phyloP scores from a whole-genome alignment of 73 alveolate species.

The Stentor roeselii region DNA sequence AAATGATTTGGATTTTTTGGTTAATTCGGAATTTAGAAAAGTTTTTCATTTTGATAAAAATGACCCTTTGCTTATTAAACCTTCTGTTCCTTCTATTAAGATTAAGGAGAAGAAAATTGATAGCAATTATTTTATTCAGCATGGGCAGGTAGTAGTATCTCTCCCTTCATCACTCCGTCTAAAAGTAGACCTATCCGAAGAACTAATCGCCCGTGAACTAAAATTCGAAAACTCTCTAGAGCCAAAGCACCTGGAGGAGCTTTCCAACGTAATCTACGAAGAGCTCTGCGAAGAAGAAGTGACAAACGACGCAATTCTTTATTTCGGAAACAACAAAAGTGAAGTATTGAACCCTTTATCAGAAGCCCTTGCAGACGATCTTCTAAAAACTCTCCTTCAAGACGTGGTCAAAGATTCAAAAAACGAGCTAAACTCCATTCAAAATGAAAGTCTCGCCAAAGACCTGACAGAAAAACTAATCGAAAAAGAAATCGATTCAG shows the following conservation, averaged over 20 bases:
- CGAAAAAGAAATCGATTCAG: neutral
- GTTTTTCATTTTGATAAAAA: slow-evolving; percentile 43
- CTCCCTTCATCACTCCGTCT: neutral
- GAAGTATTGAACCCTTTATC: neutral
- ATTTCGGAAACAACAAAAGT: too few relatives aligned
- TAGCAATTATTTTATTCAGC: neutral
- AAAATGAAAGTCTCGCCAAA: neutral
- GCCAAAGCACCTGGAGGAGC: neutral
- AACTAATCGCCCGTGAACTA: neutral
- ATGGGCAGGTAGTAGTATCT: slow-evolving; percentile 6
- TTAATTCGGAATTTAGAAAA: slow-evolving; percentile 31
- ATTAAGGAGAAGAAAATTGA: neutral
- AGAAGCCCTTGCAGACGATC: neutral
- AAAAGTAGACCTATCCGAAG: neutral
- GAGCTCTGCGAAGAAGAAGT: neutral
- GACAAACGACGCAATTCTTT: neutral
- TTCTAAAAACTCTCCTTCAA: too few relatives aligned
- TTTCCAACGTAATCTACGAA: neutral
- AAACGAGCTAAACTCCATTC: too few relatives aligned
- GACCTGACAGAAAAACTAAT: neutral
- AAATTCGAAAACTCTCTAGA: neutral
- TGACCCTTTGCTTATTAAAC: slow-evolving; percentile 56
- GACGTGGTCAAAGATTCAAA: neutral
- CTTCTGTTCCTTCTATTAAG: slow-evolving; percentile 18
- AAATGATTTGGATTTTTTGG: slow-evolving; percentile 44